A percentile compares a stretch with the other conserved stretches of the same genome.
phyloP scores from a whole-genome alignment of 2,329 filamentous ascomycete genomes.

The Didymella keratinophila region DNA sequence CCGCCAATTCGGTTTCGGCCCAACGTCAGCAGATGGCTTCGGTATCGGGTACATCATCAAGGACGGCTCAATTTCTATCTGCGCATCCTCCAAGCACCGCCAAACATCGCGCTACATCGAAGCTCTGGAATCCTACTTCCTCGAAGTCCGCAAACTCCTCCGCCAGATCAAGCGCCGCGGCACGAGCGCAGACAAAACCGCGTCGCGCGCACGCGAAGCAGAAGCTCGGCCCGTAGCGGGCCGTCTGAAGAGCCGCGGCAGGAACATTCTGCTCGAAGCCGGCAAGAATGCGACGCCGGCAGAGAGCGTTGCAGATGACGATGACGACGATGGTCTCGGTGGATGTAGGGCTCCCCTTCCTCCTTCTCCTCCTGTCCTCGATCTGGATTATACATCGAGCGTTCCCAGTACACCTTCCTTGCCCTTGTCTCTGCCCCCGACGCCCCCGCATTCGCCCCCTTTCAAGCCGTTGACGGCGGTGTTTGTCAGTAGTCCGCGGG shows the following conservation, averaged over 20 bases:
- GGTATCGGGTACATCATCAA: conserved; percentile 99
- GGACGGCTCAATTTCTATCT: conserved; percentile 87
- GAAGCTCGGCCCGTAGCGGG: conserved; percentile 59
- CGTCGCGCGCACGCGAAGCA: conserved; percentile 67
- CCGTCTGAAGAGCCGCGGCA: conserved; percentile 74
- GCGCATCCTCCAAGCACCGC: conserved; percentile 89
- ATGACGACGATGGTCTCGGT: conserved; percentile 88
- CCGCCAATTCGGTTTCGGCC: conserved; percentile 95
- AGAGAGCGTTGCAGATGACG: conserved; percentile 75
- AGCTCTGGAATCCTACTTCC: conserved; percentile 85
- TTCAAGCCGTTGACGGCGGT: conserved; percentile 46
- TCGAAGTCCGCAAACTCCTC: conserved; percentile 87
- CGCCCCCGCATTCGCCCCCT: conserved; percentile 47
- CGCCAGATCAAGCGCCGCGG: conserved; percentile 70
- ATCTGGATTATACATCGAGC: conserved; percentile 28
- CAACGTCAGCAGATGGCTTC: conserved; percentile 91
- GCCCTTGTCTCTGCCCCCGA: conserved; percentile 31
- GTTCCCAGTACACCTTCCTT: conserved; percentile 12
- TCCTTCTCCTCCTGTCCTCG: conserved; percentile 39
- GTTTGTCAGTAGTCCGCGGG: conserved; percentile 33
- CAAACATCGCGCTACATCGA: conserved; percentile 92
- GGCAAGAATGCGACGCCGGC: conserved; percentile 60
- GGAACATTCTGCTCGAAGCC: conserved; percentile 71
- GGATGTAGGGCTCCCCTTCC: conserved; percentile 71
- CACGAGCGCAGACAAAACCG: conserved; percentile 60